These are phyloP conservation scores for Arabidopsis arenosa DNA, from an alignment of 345 rosid genomes.

Conservation along the genomic window DNA sequence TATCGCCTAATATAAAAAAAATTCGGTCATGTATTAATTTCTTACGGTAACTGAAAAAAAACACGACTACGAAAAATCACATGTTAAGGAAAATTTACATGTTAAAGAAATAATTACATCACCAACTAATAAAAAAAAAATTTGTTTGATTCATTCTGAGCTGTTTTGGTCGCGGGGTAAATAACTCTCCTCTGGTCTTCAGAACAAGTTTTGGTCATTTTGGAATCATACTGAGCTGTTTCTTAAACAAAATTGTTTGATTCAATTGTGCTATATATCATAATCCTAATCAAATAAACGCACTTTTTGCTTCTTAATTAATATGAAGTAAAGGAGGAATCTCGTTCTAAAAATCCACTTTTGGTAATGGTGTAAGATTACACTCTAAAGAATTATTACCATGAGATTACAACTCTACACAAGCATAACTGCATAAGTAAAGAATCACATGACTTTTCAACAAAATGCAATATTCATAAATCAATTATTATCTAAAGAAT, in stretches of 20 bases:
- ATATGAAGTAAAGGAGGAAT: background rate
- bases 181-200: no score
- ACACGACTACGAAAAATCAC: no score
- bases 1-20: no score
- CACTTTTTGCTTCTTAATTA: background rate
- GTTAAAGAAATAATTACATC: no score
- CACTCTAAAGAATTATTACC: background rate
- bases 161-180: no score
- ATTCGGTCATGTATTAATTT: no score
- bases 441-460: background rate
- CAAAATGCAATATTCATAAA: background rate
- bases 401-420: background rate
- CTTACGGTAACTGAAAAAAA: no score
- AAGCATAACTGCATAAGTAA: background rate
- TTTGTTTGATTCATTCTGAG: no score
- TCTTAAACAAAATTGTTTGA: no score
- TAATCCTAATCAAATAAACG: background rate
- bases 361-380: background rate
- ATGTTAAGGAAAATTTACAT: no score
- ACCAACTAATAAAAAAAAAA: no score
- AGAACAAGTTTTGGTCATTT: background rate
- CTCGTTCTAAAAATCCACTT: background rate
- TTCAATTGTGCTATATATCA: background rate
- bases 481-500: background rate
- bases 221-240: background rate